Conservation (phyloP, 75 land plant species). For the Sequoiadendron giganteum region DNA sequence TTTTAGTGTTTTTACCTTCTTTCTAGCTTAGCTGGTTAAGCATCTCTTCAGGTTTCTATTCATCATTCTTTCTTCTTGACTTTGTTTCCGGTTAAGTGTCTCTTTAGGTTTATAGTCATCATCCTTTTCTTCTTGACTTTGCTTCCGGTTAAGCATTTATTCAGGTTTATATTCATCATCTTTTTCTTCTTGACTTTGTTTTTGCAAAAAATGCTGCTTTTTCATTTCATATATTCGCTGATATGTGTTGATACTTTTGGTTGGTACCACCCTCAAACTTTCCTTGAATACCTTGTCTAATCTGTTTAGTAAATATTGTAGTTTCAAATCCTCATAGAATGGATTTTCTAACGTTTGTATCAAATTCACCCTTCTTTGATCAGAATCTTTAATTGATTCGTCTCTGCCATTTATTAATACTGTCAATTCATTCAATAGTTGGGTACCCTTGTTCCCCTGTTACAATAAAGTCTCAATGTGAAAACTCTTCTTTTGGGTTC, state of each 20-base stretch:
- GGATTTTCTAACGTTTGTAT: not conserved
- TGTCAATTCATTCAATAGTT: not conserved
- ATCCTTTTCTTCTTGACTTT: not conserved
- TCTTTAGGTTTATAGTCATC: not conserved
- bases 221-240: not conserved
- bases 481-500: too few species aligned
- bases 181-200: not conserved
- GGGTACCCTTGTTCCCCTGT: not conserved
- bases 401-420: not conserved
- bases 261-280: not conserved
- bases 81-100: not conserved
- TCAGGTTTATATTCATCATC: too few species aligned
- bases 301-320: not conserved
- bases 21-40: not conserved
- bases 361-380: not conserved
- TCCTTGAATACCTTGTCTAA: not conserved
- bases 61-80: too few species aligned
- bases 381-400: not conserved
- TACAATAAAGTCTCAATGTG: too few species aligned
- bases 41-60: too few species aligned
- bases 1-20: not conserved
- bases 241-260: not conserved
- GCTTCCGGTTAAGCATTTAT: too few species aligned
- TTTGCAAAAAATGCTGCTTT: not conserved
- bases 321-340: not conserved